Conservation (phyloP, 208 protist genomes). For the Leishmania guyanensis region DNA sequence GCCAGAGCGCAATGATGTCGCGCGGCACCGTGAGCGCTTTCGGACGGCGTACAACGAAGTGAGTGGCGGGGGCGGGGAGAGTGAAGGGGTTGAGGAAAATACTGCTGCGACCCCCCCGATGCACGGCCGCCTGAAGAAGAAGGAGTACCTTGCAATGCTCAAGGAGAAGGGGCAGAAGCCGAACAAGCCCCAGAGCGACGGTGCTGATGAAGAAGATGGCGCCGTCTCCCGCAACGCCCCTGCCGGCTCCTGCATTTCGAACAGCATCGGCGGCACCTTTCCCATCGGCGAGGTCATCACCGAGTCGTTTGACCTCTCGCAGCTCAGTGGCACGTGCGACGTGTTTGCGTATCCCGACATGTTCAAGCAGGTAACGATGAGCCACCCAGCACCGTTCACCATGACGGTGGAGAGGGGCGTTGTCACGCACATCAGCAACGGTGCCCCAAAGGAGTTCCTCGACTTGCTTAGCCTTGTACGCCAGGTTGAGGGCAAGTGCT, state of each 20-base stretch:
- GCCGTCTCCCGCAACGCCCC: constrained; percentile 15
- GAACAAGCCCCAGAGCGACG: constrained; percentile 46
- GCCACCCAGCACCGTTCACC: constrained; percentile 57
- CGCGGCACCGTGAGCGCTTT: constrained; percentile 68
- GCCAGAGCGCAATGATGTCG: constrained; percentile 64
- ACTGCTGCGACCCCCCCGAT: constrained; percentile 14
- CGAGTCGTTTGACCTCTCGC: constrained; percentile 83
- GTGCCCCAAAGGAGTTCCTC: constrained; percentile 72
- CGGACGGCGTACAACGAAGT: constrained; percentile 8
- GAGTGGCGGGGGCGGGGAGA: background rate
- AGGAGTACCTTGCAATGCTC: constrained; percentile 74
- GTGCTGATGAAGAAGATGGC: constrained; percentile 50
- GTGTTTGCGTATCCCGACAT: constrained; percentile 88
- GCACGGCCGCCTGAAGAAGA: constrained; percentile 72
- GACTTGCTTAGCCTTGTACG: constrained; percentile 83
- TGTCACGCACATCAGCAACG: constrained; percentile 61
- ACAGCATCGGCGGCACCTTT: constrained; percentile 90
- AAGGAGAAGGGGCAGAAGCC: constrained; percentile 47
- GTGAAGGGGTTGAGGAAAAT: constrained; percentile 7
- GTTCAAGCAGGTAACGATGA: constrained; percentile 78
- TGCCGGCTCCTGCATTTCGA: constrained; percentile 63
- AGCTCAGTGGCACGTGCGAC: constrained; percentile 75
- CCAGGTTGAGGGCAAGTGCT: constrained; percentile 79
- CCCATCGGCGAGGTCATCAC: constrained; percentile 91
- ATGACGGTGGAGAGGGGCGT: constrained; percentile 74